phyloP scores from a whole-genome alignment of 257 asterid genomes.

The Mentha longifolia region DNA sequence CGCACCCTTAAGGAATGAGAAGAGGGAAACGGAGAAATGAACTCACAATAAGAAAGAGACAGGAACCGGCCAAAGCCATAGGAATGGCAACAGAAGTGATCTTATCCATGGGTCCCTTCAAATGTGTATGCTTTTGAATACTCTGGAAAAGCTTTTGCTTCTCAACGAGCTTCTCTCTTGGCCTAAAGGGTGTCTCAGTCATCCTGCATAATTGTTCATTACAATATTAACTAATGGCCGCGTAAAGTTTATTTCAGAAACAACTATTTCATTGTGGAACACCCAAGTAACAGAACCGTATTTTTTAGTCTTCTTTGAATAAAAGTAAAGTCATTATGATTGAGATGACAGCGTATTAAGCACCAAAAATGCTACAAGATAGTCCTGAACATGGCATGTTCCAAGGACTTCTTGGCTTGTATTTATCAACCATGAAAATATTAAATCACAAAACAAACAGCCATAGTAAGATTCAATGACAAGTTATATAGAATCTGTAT shows the following conservation, averaged over 20 bases:
- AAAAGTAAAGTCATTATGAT: neutral
- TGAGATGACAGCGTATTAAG: neutral
- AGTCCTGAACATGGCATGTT: neutral
- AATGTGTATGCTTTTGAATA: slow-evolving; percentile 68
- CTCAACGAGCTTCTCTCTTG: slow-evolving; percentile 72
- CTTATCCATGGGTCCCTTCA: slow-evolving; percentile 67
- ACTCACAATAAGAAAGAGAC: slow-evolving; percentile 64
- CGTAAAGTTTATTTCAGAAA: neutral
- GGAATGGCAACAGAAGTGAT: slow-evolving; percentile 87
- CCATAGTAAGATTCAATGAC: neutral
- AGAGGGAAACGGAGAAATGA: neutral
- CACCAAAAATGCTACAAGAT: neutral
- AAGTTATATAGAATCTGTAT: neutral
- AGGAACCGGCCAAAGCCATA: slow-evolving; percentile 60
- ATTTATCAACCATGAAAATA: neutral
- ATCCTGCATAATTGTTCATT: slow-evolving; percentile 56
- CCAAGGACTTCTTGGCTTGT: neutral
- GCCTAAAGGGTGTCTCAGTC: slow-evolving; percentile 77
- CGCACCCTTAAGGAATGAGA: neutral
- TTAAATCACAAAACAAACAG: neutral
- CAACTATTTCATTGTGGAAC: neutral
- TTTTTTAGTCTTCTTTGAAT: neutral
- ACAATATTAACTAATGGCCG: neutral
- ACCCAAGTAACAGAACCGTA: neutral
- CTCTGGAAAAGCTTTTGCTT: slow-evolving; percentile 64